Evolutionary conservation across 2,329 filamentous ascomycete species (phyloP).

Genomic region (Penicillium concentricum): DNA sequence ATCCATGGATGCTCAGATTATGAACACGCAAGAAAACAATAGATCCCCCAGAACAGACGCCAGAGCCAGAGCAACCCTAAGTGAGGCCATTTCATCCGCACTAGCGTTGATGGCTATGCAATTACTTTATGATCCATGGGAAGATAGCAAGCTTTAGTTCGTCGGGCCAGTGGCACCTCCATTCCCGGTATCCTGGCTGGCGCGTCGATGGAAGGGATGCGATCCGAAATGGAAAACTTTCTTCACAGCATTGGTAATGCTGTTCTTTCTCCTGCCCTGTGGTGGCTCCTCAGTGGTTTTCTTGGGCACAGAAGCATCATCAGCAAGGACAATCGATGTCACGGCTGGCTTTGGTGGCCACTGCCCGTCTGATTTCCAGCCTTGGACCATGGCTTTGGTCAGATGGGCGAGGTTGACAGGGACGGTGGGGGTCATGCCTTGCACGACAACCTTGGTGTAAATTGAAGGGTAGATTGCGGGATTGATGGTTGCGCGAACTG

Average conservation of each 20-base stretch:
- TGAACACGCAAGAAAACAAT: constrained; percentile 1
- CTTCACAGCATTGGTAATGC: constrained; percentile 42
- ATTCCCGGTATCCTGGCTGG: constrained; percentile 16
- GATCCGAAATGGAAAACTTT: constrained; percentile 40
- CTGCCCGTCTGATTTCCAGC: constrained; percentile 90
- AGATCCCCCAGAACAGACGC: constrained; percentile 1
- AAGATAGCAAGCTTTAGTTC: constrained; percentile 1
- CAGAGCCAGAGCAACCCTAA: background rate
- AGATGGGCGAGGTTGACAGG: constrained; percentile 86
- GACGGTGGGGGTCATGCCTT: constrained; percentile 76
- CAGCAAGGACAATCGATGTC: constrained; percentile 30
- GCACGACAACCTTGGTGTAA: constrained; percentile 83
- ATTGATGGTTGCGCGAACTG: constrained; percentile 74
- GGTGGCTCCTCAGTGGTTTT: constrained; percentile 14
- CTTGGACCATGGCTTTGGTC: constrained; percentile 75
- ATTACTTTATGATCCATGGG: background rate
- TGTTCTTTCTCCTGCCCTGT: constrained; percentile 29
- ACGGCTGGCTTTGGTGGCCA: constrained; percentile 71
- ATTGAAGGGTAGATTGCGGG: constrained; percentile 74
- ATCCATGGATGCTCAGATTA: constrained; percentile 3
- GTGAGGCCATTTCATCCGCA: background rate
- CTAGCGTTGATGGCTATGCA: constrained; percentile 1
- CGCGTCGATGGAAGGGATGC: constrained; percentile 41
- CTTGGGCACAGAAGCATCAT: constrained; percentile 28
- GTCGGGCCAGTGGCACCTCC: constrained; percentile 1